Evolutionary conservation across 2,329 filamentous ascomycete species (phyloP), one percentile per base, ranked within the genome.

Genomic region (Trichoderma guizhouense): DNA sequence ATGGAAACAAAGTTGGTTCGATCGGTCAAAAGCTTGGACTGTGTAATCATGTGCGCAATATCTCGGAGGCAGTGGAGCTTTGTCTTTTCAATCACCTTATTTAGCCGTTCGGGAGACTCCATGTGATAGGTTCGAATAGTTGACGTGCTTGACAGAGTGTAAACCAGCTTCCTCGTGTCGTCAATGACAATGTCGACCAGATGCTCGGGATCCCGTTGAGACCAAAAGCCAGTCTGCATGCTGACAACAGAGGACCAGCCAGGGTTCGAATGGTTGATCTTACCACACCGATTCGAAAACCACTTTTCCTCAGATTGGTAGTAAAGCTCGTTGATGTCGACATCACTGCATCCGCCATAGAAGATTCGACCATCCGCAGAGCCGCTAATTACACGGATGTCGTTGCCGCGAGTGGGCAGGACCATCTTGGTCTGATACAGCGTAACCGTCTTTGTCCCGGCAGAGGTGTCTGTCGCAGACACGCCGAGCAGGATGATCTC

Each of bases 271-370:
- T 98, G 96, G 79, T 97, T 97, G 74, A 95, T 90, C 82, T 95
- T 97, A 73, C 92, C 91, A 79, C 93, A 97, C 75, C 92, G 89
- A 81, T 91, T 94, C 68, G 93, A 92, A 79, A 99, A 99, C 96
- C 96, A 99, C 76, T 93, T 92, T 82, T 99, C 96, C 81, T 98
- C 94, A 78, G 97, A 94, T 82, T 98, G 95, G 80, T 99, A 99
- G 76, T 92, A 95, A 69, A 99, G 88, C 82, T 99, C 96, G 80
- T 96, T 93, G 62, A 99, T 90, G 77, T 98, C 95, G 74, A 94
- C 94, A 75, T 95, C 93, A 65, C 86, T 88, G 65, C 87, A 88
- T 47, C 94, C 93, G 55, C 92, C 91, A 78, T 98, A 97, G 85
- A 99, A 99, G 75, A 99, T 96, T 73, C 96, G 92, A 9, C 97